Base-by-base conservation (phyloP, 176 grass and related monocot species). In the Zea mays region DNA sequence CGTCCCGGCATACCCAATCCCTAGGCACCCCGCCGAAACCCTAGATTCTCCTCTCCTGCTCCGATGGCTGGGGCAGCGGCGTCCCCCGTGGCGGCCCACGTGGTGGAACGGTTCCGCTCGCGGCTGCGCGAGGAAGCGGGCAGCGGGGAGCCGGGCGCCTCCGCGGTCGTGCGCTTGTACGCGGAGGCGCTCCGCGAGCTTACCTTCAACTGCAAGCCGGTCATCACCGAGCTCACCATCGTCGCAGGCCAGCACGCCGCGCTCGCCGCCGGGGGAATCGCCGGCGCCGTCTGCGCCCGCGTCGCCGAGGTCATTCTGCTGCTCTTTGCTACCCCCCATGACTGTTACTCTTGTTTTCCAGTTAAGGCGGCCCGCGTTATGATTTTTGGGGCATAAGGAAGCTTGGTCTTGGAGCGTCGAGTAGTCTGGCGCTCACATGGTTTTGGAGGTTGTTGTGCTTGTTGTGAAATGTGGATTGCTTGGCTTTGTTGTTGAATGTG, bases 191-290 rank as follows among this genome's bases (percentile, higher is more conserved):
- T 97, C 52, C 63, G 79, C 15, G 96, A 93, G 65, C 96, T 99
- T 56, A 93, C 88, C 67, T 93, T 96, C 92, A 99, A 99, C 85
- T 99, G 92, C 71, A 99, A 99, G 88, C 96, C 96, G 13, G 92
- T 93, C 78, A 96, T 99, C 75, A 93, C 91, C 34, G 94, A 97
- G 50, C 94, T 97, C 17, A 97, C 94, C 38, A 90, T 97, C 79
- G 87, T 97, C 66, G 94, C 94, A 0, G 94, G 84, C 0, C 84
- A 94, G 69, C 87, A 97, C 51, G 79, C 75, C 33, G 19, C 69
- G 44, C 82, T 88, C 34, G 89, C 91, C 50, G 94, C 85, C 13
- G 67, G 60, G 74, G 91, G 91, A 8, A 92, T 97, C 71, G 89
- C 89, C 54, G 65, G 79, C 64, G 91, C 89, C 16, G 83, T 97